Evolutionary conservation across 2,329 filamentous ascomycete species (phyloP).

Genomic region (Colletotrichum tropicale): DNA sequence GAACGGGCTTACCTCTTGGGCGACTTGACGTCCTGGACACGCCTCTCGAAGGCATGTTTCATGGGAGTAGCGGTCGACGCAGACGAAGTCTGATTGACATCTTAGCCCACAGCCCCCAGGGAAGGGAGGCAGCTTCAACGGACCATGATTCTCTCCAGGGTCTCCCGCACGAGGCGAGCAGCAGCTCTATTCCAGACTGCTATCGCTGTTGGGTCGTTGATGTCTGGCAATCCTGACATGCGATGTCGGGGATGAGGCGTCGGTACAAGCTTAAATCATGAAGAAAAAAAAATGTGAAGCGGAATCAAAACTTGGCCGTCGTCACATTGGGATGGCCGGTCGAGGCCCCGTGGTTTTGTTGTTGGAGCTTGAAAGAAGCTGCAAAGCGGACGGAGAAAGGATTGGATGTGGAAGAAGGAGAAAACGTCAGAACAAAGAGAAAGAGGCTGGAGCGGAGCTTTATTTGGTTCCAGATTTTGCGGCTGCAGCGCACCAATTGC

Average conservation of each 20-base stretch:
- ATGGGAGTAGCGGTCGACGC: constrained; percentile 74
- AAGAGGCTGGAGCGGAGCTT: constrained; percentile 22
- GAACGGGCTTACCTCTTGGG: constrained; percentile 79
- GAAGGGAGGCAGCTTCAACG: constrained; percentile 13
- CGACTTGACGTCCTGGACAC: constrained; percentile 82
- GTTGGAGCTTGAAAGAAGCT: constrained; percentile 4
- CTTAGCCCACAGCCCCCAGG: constrained; percentile 12
- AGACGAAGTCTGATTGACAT: constrained; percentile 64
- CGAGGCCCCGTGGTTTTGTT: constrained; percentile 3
- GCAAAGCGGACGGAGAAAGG: not conserved
- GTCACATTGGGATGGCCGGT: constrained; percentile 16
- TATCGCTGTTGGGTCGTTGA: constrained; percentile 21
- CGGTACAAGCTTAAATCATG: constrained; percentile 11
- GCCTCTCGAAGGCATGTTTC: constrained; percentile 78
- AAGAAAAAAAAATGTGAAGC: not conserved
- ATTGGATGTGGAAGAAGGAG: constrained; percentile 18
- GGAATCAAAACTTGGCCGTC: not conserved
- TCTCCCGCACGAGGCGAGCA: constrained; percentile 22
- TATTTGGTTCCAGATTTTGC: constrained; percentile 20
- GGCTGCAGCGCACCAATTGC: constrained; percentile 7
- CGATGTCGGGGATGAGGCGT: not conserved
- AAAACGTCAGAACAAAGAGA: constrained; percentile 19
- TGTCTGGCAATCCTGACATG: constrained; percentile 28
- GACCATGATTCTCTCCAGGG: constrained; percentile 24
- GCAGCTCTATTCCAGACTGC: constrained; percentile 23